Evolutionary conservation across 306 rosid species (phyloP).

Genomic region (Prunus campanulata): DNA sequence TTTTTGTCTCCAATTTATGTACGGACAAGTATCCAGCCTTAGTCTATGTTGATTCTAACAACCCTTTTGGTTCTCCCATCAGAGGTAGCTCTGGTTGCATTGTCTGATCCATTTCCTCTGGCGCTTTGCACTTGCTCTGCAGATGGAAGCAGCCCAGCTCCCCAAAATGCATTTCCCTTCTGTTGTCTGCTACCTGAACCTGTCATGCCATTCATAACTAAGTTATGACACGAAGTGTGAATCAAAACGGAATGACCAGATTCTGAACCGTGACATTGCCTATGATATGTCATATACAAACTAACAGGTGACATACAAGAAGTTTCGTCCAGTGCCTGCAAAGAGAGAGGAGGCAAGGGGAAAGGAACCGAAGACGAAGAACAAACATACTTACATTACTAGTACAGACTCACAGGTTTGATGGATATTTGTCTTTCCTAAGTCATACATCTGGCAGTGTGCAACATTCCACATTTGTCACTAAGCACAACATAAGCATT

Average conservation of each 20-base stretch:
- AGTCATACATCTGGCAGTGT: not conserved
- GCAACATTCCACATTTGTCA: not conserved
- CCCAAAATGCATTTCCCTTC: conserved; percentile 25
- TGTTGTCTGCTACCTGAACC: conserved; percentile 34
- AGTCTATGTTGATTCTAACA: conserved; percentile 77
- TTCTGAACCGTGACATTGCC: not conserved
- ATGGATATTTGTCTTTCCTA: not conserved
- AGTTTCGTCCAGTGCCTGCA: not conserved
- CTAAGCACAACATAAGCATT: no score
- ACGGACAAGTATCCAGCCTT: not conserved
- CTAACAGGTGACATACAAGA: not conserved
- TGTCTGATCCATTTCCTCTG: conserved; percentile 28
- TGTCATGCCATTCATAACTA: not conserved
- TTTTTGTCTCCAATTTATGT: no score
- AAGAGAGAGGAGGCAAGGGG: not conserved
- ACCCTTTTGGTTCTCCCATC: conserved; percentile 54
- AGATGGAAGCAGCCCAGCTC: conserved; percentile 29
- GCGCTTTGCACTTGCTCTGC: conserved; percentile 19
- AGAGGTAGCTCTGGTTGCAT: conserved; percentile 19
- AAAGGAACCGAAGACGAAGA: not conserved
- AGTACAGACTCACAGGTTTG: not conserved
- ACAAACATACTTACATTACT: not conserved
- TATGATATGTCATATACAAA: not conserved
- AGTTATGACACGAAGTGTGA: not conserved
- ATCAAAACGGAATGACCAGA: not conserved